phyloP scores from a whole-genome alignment of 1,284 basidiomycete genomes.

The Pseudozyma tsukubaensis region DNA sequence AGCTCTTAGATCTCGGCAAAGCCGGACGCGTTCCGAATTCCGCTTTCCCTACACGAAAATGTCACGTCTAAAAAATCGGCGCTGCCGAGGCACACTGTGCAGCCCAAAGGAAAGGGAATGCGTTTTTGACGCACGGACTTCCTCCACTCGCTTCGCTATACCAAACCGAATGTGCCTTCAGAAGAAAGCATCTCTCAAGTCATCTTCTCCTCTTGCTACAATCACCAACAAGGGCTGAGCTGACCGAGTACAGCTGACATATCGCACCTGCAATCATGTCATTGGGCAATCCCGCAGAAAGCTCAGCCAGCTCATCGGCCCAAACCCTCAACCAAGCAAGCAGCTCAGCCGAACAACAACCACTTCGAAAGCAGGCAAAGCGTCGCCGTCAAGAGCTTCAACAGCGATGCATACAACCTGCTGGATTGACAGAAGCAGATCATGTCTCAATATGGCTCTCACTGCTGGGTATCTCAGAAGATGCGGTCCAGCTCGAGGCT shows the following conservation, averaged over 20 bases:
- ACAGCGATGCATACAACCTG: slow-evolving; percentile 17
- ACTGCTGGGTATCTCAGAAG: slow-evolving; percentile 14
- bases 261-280: not conserved
- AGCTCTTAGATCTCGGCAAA: not conserved
- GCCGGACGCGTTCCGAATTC: not conserved
- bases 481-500: not conserved
- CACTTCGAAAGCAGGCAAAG: not conserved
- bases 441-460: slow-evolving; percentile 22
- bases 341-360: not conserved
- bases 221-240: not conserved
- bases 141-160: not conserved
- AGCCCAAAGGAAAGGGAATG: too few relatives aligned
- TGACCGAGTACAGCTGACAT: not conserved
- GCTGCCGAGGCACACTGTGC: too few relatives aligned
- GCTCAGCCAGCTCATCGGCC: not conserved
- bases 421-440: not conserved
- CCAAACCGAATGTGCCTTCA: not conserved
- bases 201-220: not conserved
- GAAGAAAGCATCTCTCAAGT: not conserved
- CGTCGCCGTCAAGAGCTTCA: slow-evolving; percentile 17
- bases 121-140: not conserved
- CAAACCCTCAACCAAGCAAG: not conserved
- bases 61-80: too few relatives aligned
- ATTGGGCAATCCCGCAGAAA: too few relatives aligned
- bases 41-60: not conserved